phyloP scores from a whole-genome alignment of 257 asterid species.

The Nicotiana sylvestris region DNA sequence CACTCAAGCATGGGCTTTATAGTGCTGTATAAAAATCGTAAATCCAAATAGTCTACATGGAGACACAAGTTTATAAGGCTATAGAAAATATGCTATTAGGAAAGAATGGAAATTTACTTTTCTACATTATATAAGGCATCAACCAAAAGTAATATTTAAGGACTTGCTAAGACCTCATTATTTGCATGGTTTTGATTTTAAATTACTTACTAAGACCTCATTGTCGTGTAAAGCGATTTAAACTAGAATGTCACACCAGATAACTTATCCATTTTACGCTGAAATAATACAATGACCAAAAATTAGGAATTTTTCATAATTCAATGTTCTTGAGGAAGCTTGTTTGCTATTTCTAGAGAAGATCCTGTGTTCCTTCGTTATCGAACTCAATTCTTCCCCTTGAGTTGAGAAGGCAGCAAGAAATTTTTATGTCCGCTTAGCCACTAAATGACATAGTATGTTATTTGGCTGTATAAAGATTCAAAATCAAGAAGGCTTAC shows the following conservation, averaged over 20 bases:
- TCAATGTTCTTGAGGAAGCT: background rate
- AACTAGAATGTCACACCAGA: background rate
- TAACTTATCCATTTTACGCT: background rate
- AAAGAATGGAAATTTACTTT: background rate
- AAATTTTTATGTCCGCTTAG: background rate
- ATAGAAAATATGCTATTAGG: background rate
- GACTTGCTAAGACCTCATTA: background rate
- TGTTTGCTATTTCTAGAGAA: background rate
- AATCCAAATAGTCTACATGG: background rate
- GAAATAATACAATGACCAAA: background rate
- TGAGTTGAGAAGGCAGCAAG: conserved; percentile 5
- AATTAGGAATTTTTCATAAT: background rate
- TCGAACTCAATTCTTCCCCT: background rate
- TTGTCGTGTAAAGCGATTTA: background rate
- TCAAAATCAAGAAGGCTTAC: background rate
- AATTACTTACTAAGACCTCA: background rate
- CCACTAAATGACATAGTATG: background rate
- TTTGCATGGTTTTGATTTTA: background rate
- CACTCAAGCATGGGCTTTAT: background rate
- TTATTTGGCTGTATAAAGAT: background rate
- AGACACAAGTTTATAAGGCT: background rate
- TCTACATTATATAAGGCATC: background rate
- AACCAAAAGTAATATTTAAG: background rate
- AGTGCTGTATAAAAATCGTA: background rate
- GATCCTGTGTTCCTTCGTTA: background rate